Base-by-base conservation (phyloP, 2,329 filamentous ascomycete genomes). In the Emergomyces pasteurianus region DNA sequence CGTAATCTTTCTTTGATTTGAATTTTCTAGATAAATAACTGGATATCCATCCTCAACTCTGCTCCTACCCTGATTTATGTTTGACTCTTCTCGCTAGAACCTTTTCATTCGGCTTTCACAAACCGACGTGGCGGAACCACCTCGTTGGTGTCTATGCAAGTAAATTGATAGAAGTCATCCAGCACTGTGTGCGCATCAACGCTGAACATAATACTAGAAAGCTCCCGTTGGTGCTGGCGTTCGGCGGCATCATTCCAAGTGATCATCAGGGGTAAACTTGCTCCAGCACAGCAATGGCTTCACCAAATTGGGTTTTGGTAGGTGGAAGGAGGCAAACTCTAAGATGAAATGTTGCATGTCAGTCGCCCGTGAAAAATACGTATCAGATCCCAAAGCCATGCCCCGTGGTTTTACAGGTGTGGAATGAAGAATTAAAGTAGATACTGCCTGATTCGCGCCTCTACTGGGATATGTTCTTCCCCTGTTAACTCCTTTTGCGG, bases 311-410 rank as follows among this genome's bases (percentile, higher is more conserved):
- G 23, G 55, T 6, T 14, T 8, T 26, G n/a, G 34, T 8, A 21
- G 18, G 8, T 46, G 49, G 49, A 8, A 16, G 26, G 53, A 52
- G 28, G 31, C 14, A 12, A 57, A 28, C 2, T 18, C 18, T n/a
- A 42, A 58, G 6, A 36, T 0, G n/a, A 58, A 8, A 14, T 60
- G 14, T 58, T 52, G 40, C 38, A 60, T 28, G 31, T 43, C 21
- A 52, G 36, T 47, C 28, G 52, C 42, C 8, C n/a, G 52, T 18
- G 38, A 60, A 21, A 60, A 60, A n/a, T 60, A 60, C 23, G 42
- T 2, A 31, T 38, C 58, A 14, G 38, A 60, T 9, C 53, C 40
- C 36, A 16, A 58, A n/a, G 2, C 16, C 12, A 49, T 60, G 28
- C 12, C 4, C 34, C n/a, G 23, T 60, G 59, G 59, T 58, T 60